Evolutionary conservation across 2,329 filamentous ascomycete genomes (phyloP).

Genomic region (Cladosporium sp.): DNA sequence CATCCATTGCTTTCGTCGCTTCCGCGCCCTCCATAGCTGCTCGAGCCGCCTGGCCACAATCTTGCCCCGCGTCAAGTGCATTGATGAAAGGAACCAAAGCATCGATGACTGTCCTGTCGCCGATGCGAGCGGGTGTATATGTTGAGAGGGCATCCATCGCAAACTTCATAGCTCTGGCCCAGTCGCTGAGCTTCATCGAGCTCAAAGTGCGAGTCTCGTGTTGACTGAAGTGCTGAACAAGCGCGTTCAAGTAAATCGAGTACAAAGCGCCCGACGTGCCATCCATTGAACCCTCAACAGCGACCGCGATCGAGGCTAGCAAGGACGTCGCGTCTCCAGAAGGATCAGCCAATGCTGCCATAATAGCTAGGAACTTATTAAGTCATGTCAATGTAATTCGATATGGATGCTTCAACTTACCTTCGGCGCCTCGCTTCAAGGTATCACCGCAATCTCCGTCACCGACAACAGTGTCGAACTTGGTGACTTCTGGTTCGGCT

Average conservation of each 20-base stretch:
- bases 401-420: neutral
- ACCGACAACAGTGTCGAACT: constrained; percentile 77
- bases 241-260: constrained; percentile 86
- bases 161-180: constrained; percentile 69
- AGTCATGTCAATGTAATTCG: neutral
- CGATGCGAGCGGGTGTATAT: constrained; percentile 86
- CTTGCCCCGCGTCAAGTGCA: constrained; percentile 63
- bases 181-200: constrained; percentile 48
- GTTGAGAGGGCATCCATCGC: constrained; percentile 70
- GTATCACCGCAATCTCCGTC: constrained; percentile 90
- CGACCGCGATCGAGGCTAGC: constrained; percentile 38
- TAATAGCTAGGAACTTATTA: constrained; percentile 44
- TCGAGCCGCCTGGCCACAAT: constrained; percentile 71
- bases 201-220: constrained; percentile 45
- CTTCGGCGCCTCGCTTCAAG: constrained; percentile 80
- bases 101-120: constrained; percentile 88
- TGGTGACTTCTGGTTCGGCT: constrained; percentile 66
- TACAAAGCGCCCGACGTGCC: constrained; percentile 74
- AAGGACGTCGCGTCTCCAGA: constrained; percentile 45
- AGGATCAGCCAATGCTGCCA: constrained; percentile 45
- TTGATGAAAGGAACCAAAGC: constrained; percentile 86
- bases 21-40: constrained; percentile 76
- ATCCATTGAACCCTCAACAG: constrained; percentile 71
- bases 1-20: constrained; percentile 86
- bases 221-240: constrained; percentile 65